phyloP scores from a whole-genome alignment of 768 basidiomycete genomes.

The Tricholomella constricta region DNA sequence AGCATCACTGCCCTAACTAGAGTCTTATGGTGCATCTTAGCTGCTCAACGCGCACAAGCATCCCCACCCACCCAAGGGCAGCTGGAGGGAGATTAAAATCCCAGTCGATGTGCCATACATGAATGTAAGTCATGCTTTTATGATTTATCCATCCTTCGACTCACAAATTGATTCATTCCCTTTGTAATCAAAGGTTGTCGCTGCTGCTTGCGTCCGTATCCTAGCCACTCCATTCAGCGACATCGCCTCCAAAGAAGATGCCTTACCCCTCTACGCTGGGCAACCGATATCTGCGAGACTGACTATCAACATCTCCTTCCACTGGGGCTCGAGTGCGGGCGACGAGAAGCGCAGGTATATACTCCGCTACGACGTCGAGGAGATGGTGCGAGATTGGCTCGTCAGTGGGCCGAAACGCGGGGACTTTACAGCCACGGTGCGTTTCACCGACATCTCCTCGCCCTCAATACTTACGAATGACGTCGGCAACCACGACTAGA shows the following conservation, averaged over 20 bases:
- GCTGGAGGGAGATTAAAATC: conserved; percentile 78
- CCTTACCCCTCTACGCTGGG: conserved; percentile 72
- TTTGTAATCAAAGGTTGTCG: conserved; percentile 54
- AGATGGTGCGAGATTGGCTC: conserved; percentile 83
- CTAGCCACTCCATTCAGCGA: conserved; percentile 46
- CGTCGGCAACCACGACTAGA: conserved; percentile 40
- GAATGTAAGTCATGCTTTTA: conserved; percentile 53
- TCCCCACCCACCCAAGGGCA: conserved; percentile 37
- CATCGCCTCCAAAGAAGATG: conserved; percentile 22
- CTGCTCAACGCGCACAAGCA: conserved; percentile 45
- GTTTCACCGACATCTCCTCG: conserved; percentile 18
- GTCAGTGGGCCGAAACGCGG: conserved; percentile 88
- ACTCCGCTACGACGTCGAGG: conserved; percentile 82
- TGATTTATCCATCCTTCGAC: conserved; percentile 7
- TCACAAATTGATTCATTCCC: conserved; percentile 3
- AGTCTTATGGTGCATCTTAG: conserved; percentile 25
- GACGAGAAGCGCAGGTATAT: conserved; percentile 45
- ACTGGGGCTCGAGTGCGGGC: conserved; percentile 63
- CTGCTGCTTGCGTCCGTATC: conserved; percentile 55
- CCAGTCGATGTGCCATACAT: conserved; percentile 85
- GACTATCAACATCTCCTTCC: conserved; percentile 70
- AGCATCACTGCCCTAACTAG: neutral
- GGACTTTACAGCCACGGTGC: conserved; percentile 72
- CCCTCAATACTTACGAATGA: neutral
- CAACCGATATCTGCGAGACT: conserved; percentile 78